phyloP scores from a whole-genome alignment of 495 filamentous ascomycete species.

The Hypoxylon intermedium region DNA sequence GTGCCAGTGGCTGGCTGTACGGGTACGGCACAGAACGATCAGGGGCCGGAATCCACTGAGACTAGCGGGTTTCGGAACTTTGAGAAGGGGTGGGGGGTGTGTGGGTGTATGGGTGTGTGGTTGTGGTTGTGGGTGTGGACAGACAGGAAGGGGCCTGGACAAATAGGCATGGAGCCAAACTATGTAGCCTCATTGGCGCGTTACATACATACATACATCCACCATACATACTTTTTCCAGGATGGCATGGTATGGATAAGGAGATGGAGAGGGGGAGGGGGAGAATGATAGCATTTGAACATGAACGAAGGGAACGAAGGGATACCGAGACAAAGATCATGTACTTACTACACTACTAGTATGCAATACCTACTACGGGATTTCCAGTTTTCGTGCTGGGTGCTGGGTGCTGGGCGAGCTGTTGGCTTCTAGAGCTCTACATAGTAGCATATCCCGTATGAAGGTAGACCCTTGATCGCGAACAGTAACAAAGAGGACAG shows the following conservation, averaged over 20 bases:
- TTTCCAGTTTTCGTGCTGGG: not conserved
- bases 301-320: not conserved
- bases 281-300: not conserved
- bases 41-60: slow-evolving; percentile 24
- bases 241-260: slow-evolving; percentile 15
- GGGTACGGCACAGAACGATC: slow-evolving; percentile 26
- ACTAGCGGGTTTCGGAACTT: slow-evolving; percentile 44
- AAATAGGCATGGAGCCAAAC: slow-evolving; percentile 20
- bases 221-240: slow-evolving; percentile 1
- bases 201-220: slow-evolving; percentile 16
- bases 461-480: not conserved
- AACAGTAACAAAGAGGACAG: slow-evolving; percentile 1
- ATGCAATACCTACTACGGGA: not conserved
- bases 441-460: not conserved
- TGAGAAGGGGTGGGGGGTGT: slow-evolving; percentile 11
- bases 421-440: not conserved
- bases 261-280: not conserved
- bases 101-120: no score
- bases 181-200: slow-evolving; percentile 33
- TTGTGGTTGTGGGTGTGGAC: no score
- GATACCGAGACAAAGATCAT: not conserved
- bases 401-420: no score
- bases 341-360: not conserved
- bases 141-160: slow-evolving; percentile 9
- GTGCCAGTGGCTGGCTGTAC: slow-evolving; percentile 30